phyloP scores from a whole-genome alignment of 495 filamentous ascomycete species.

The Ramalina peruviana region DNA sequence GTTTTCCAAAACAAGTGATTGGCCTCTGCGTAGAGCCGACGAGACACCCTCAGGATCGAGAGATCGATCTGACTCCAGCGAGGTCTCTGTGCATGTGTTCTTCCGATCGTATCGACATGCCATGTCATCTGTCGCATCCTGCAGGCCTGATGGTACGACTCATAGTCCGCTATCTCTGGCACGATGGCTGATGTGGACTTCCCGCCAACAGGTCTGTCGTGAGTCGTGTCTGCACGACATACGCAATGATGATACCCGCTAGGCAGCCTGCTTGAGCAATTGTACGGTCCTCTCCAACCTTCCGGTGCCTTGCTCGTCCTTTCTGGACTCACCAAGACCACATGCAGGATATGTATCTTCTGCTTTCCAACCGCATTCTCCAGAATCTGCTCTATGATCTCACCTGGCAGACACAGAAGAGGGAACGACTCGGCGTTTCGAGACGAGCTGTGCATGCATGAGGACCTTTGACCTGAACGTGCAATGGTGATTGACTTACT shows the following conservation, averaged over 20 bases:
- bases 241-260: no score
- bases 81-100: neutral
- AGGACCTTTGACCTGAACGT: no score
- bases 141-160: no score
- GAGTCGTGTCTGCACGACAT: no score
- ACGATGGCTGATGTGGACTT: no score
- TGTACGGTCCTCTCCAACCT: neutral
- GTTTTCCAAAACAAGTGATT: conserved; percentile 1
- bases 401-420: neutral
- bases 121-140: no score
- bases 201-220: no score
- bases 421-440: neutral
- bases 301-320: neutral
- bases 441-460: neutral
- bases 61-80: neutral
- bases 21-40: conserved; percentile 1
- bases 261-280: no score
- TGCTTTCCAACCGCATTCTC: neutral
- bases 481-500: no score
- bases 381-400: conserved; percentile 5
- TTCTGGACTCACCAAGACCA: neutral
- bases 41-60: conserved; percentile 1
- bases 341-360: conserved; percentile 1
- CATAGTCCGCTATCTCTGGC: no score
- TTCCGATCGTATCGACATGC: no score